phyloP scores from a whole-genome alignment of 805 yeast genomes.

The Candida xiaguanensis region DNA sequence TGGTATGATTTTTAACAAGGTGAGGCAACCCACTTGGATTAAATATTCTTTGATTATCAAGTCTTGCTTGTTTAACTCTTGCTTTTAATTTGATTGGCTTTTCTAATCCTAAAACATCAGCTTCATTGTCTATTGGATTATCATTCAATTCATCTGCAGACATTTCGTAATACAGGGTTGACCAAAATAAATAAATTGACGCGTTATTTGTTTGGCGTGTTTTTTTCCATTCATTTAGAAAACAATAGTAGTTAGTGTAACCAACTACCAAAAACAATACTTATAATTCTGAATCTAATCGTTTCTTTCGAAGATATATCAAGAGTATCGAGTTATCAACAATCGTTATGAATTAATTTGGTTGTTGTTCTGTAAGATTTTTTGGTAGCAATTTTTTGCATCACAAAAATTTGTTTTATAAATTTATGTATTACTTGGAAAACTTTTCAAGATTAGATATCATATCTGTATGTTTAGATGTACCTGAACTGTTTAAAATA shows the following conservation, averaged over 20 bases:
- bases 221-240: too few species aligned
- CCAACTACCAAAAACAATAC: too few species aligned
- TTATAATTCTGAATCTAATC: too few species aligned
- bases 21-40: slow-evolving; percentile 32
- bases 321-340: too few species aligned
- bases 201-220: slow-evolving; percentile 1
- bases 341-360: too few species aligned
- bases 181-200: neutral
- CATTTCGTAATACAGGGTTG: too few species aligned
- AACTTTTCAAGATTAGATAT: slow-evolving; percentile 20
- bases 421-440: slow-evolving; percentile 20
- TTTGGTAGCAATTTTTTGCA: slow-evolving; percentile 1
- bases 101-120: slow-evolving; percentile 33
- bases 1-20: slow-evolving; percentile 27
- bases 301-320: too few species aligned
- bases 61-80: slow-evolving; percentile 30
- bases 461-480: slow-evolving; percentile 9
- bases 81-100: slow-evolving; percentile 30
- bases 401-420: neutral
- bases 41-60: slow-evolving; percentile 38
- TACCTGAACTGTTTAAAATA: neutral
- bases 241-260: neutral
- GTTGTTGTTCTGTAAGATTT: too few species aligned
- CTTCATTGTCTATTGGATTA: slow-evolving; percentile 9
- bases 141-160: neutral